A percentile compares a stretch with the other conserved stretches of the same genome.
Conservation (phyloP, 2,329 filamentous ascomycete species). For the Fusarium nelsonii region DNA sequence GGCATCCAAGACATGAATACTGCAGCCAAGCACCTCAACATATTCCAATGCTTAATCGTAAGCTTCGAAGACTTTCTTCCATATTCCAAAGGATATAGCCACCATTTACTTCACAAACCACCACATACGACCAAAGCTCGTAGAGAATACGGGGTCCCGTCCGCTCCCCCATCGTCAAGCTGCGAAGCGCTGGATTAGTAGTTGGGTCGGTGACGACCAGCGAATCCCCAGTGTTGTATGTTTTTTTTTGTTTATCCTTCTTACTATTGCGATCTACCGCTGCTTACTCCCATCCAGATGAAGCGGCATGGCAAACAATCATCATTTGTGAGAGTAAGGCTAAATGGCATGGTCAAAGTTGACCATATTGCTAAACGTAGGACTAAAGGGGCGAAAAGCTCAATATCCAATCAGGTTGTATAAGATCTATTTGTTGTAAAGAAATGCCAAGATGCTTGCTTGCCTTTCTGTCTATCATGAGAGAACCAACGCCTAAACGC, state of each 20-base stretch:
- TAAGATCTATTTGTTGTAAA: background rate
- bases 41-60: background rate
- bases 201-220: slow-evolving; percentile 17
- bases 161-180: slow-evolving; percentile 11
- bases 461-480: background rate
- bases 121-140: slow-evolving; percentile 18
- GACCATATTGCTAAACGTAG: background rate
- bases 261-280: background rate
- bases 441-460: slow-evolving; percentile 12
- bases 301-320: background rate
- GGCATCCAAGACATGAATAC: background rate
- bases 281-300: background rate
- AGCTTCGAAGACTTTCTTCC: background rate
- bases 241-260: background rate
- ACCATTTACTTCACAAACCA: background rate
- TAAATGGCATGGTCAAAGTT: background rate
- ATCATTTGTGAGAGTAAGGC: background rate
- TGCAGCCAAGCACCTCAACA: background rate
- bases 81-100: background rate
- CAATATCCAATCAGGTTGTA: background rate
- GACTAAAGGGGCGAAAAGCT: no score
- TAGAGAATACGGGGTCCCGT: slow-evolving; percentile 19
- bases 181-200: slow-evolving; percentile 14
- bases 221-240: slow-evolving; percentile 18
- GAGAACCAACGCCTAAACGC: background rate